These are phyloP conservation scores for Tanacetum coccineum DNA, from an alignment of 129 eudicot species.

Conservation along the genomic window DNA sequence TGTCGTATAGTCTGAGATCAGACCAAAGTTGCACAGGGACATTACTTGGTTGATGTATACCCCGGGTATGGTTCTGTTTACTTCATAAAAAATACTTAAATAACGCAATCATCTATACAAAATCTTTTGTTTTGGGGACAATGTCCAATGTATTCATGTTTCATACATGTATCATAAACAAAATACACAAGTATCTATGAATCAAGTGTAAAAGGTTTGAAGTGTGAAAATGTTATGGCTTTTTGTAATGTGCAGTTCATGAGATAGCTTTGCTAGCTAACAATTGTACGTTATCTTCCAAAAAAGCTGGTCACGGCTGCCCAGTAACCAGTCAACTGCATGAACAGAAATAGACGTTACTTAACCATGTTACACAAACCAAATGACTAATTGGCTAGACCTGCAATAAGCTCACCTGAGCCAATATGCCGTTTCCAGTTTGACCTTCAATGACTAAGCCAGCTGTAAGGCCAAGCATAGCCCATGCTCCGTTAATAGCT, in stretches of 20 bases:
- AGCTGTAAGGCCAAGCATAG: slow-evolving; percentile 92
- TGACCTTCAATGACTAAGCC: slow-evolving; percentile 84
- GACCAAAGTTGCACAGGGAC: slow-evolving; percentile 39
- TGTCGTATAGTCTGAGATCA: slow-evolving; percentile 46
- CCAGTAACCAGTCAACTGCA: slow-evolving; percentile 85
- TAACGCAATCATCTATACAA: background rate
- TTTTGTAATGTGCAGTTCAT: slow-evolving; percentile 6
- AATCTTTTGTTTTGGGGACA: slow-evolving; percentile 12
- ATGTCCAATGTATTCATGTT: slow-evolving; percentile 19
- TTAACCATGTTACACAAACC: slow-evolving; percentile 13
- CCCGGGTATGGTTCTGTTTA: slow-evolving; percentile 51
- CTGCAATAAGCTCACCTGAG: slow-evolving; percentile 58
- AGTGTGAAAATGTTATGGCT: slow-evolving; percentile 2
- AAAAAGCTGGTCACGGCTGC: slow-evolving; percentile 45
- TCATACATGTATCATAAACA: slow-evolving; percentile 28
- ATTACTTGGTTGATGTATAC: too few species aligned
- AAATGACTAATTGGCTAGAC: slow-evolving; percentile 12
- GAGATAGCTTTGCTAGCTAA: slow-evolving; percentile 13
- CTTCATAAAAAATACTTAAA: slow-evolving; percentile 55
- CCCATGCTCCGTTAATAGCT: slow-evolving; percentile 99
- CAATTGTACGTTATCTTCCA: slow-evolving; percentile 30
- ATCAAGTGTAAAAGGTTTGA: slow-evolving; percentile 17
- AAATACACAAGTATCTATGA: slow-evolving; percentile 14
- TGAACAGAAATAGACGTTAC: slow-evolving; percentile 10
- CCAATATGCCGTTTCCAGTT: slow-evolving; percentile 69